phyloP scores from a whole-genome alignment of 2,329 filamentous ascomycete species.

The Colletotrichum sojae region DNA sequence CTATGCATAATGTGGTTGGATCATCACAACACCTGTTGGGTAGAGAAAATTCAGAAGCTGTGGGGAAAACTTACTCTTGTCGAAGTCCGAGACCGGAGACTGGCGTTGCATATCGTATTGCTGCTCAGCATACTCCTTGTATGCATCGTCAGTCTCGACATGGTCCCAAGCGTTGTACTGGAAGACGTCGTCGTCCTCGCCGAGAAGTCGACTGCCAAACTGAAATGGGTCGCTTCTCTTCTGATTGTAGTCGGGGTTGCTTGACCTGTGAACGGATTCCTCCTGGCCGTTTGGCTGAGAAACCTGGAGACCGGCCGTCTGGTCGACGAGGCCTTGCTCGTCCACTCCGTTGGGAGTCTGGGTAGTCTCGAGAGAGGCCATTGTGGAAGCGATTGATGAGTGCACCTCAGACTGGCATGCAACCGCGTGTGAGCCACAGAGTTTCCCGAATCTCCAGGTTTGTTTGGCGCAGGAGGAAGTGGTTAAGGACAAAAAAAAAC shows the following conservation, averaged over 20 bases:
- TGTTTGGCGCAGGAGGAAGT: constrained; percentile 16
- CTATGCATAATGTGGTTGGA: constrained; percentile 63
- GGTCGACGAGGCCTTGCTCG: constrained; percentile 43
- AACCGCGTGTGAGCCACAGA: constrained; percentile 16
- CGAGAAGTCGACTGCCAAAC: constrained; percentile 90
- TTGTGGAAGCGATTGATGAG: constrained; percentile 5
- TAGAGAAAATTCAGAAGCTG: constrained; percentile 8
- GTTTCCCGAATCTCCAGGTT: constrained; percentile 17
- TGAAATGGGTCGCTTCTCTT: constrained; percentile 95
- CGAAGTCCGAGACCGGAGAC: constrained; percentile 91
- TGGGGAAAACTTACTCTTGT: constrained; percentile 75
- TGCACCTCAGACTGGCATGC: constrained; percentile 5
- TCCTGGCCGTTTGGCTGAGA: constrained; percentile 28
- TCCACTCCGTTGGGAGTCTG: constrained; percentile 23
- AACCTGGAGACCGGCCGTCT: constrained; percentile 45
- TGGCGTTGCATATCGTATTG: constrained; percentile 90
- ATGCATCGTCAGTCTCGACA: constrained; percentile 91
- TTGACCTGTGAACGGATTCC: constrained; percentile 73
- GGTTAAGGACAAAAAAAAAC: neutral
- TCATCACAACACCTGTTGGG: constrained; percentile 47
- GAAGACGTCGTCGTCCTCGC: constrained; percentile 90
- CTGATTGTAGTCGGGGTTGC: constrained; percentile 79
- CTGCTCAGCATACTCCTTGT: constrained; percentile 86
- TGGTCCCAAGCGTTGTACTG: constrained; percentile 99
- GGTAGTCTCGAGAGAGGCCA: constrained; percentile 28